Evolutionary conservation across 208 protist species (phyloP).

Genomic region (Giardia duodenalis): DNA sequence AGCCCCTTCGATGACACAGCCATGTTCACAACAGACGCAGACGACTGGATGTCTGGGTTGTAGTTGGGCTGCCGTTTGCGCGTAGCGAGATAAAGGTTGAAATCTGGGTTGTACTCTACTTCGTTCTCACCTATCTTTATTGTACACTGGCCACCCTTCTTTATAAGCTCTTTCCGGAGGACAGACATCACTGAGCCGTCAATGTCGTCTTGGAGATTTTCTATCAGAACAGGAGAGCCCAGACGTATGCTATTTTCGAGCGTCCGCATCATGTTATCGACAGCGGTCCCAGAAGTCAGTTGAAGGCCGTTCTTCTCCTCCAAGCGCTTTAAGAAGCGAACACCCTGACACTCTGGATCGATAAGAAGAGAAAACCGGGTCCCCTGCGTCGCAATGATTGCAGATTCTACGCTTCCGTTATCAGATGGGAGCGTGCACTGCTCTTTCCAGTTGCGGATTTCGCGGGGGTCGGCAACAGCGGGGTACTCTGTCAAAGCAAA

Average conservation of each 20-base stretch:
- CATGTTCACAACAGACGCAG: slow-evolving; percentile 93
- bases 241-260: slow-evolving; percentile 51
- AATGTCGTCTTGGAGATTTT: slow-evolving; percentile 67
- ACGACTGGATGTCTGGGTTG: slow-evolving; percentile 81
- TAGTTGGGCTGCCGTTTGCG: slow-evolving; percentile 91
- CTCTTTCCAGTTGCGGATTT: slow-evolving; percentile 46
- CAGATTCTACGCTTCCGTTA: slow-evolving; percentile 46
- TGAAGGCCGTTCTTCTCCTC: slow-evolving; percentile 37
- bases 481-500: slow-evolving; percentile 29
- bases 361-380: slow-evolving; percentile 50
- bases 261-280: slow-evolving; percentile 43
- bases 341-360: slow-evolving; percentile 53
- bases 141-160: slow-evolving; percentile 64
- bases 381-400: slow-evolving; percentile 46
- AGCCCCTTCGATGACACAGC: slow-evolving; percentile 85
- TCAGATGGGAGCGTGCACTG: slow-evolving; percentile 45
- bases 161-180: slow-evolving; percentile 80
- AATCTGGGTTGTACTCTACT: slow-evolving; percentile 86
- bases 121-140: slow-evolving; percentile 63
- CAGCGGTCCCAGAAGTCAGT: slow-evolving; percentile 37
- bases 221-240: slow-evolving; percentile 48
- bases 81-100: slow-evolving; percentile 83
- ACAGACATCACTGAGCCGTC: slow-evolving; percentile 91
- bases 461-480: slow-evolving; percentile 44
- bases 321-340: slow-evolving; percentile 49